Evolutionary conservation across 495 filamentous ascomycete species (phyloP), one percentile per base, ranked within the genome.

Genomic region (Penicillium bialowiezense): DNA sequence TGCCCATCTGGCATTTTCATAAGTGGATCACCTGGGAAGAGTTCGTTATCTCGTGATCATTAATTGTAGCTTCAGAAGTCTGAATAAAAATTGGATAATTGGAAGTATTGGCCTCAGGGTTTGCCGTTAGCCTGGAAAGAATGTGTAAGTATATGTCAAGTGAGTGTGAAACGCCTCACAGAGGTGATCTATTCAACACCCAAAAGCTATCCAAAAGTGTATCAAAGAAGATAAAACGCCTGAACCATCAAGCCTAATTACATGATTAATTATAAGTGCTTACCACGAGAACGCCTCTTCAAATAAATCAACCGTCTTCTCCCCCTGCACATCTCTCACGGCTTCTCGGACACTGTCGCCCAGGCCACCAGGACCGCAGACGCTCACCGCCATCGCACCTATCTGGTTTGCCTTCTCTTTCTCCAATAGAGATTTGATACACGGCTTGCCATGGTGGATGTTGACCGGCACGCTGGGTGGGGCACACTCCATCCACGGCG

Each of bases 211-310:
- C 39, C 3, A 26, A 24, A 7, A 14, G 13, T 45, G 21, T 35
- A 33, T 45, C n/a, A 21, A 23, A 45, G 42, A 45, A 33, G 0
- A 34, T 34, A 41, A 39, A 26, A 44, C 37, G 40, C 20, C 19
- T 37, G 29, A 33, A 39, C 1, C 12, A 42, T 18, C 4, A 39
- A 33, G 10, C 7, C 31, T 21, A 39, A 50, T 23, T 20, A 50
- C 35, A 51, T 44, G 6, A 44, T 7, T 21, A 12, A 3, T 24
- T n/a, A 5, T 24, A 15, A 5, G 6, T 17, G n/a, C 62, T 50
- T 68, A 78, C 72, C 72, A 76, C 7, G 65, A 69, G 45, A 74
- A 76, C 12, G 67, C 44, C 54, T 73, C 72, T 45, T 74, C 72
- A 34, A 68, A 73, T 10, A 76, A 54, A 58, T 72, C 70, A 15